Evolutionary conservation across 495 filamentous ascomycete species (phyloP), one percentile per base, ranked within the genome.

Genomic region (Cercophora newfieldiana): DNA sequence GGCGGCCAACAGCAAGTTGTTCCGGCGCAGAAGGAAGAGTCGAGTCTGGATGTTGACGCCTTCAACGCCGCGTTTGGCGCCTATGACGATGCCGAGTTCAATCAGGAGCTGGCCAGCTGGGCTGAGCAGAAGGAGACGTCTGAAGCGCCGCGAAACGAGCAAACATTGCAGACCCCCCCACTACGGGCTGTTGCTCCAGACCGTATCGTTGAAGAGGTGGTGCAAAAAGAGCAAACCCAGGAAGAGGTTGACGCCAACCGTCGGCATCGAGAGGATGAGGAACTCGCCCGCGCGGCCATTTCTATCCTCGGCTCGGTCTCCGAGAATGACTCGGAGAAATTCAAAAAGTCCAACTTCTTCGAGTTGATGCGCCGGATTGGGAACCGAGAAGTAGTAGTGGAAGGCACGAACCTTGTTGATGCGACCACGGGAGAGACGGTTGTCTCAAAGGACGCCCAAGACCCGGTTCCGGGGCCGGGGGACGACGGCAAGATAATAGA

Each of bases 311-410:
- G 72, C 44, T 75, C 76, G 2, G 74, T 83, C 7, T 61, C 73
- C 7, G 71, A 70, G 56, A 77, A 81, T 63, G 49, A 71, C 30
- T 75, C 74, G 0, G 73, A 77, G 8, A 83, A 82, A 63, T 82
- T 83, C 63, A 77, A 74, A 57, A 75, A 80, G 29, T 83, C 81
- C 7, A 67, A 69, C 16, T 83, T 83, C 54, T 48, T 83, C 0
- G 65, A 73, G 44, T 68, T 83, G 25, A 82, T 83, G 81, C 74
- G 76, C 28, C 74, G 73, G 37, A 76, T 83, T 33, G 77, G 72
- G 5, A 71, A 74, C 57, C 59, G 61, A 29, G 72, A 83, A 58
- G 67, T 83, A 14, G 75, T 78, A 3, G 75, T 82, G 6, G 69
- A 78, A 1, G 76, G 75, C 31, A 72, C 78, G 33, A 63, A 72